Evolutionary conservation across 139 green algal species (phyloP), one percentile per base, ranked within the genome.

Genomic region (Helicosporidium sp.): DNA sequence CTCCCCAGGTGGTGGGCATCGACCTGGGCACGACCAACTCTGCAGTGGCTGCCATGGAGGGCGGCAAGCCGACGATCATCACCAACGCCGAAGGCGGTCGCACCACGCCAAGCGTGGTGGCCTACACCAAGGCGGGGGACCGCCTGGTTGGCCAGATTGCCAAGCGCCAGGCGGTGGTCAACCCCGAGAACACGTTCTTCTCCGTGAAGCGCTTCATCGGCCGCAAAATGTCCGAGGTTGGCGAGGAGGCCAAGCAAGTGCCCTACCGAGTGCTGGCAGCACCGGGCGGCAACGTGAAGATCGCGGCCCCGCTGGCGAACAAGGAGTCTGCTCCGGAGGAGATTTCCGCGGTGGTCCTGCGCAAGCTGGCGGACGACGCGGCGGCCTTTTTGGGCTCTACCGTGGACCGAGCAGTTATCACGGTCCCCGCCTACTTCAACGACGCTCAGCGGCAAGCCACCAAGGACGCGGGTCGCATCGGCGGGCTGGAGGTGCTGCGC

Each of bases 401-500:
- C 13, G 77, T 98, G 6, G 65, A 43, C 52, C 78, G 93, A 65
- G 89, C 89, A 2, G 89, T 96, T 16, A 68, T 98, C 50, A 98
- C 89, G 2, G 89, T 98, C 33, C 89, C 89, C 3, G 89, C 89
- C 7, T 98, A 96, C 68, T 98, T 98, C 79, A 98, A 98, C 63
- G 89, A 98, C 70, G 68, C 74, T 13, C 89, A 98, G 67, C 70
- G 88, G 26, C 88, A 96, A 69, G 76, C 75, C 24, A 84, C 74
- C 42, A 81, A 81, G 46, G 71, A 79, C 47, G 66, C 64, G 46
- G 87, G 84, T 26, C 71, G 75, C 41, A 93, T 92, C 51, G 75
- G 78, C 18, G 83, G 80, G n/a, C 61, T 94, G 34, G 83, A 93
- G 23, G 80, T 86, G 35, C 56, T 92, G 62, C 77, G 89, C 47